A percentile compares a stretch with the other conserved stretches of the same genome.
phyloP scores from a whole-genome alignment of 495 filamentous ascomycete species.

The Astrothelium macrocarpum region DNA sequence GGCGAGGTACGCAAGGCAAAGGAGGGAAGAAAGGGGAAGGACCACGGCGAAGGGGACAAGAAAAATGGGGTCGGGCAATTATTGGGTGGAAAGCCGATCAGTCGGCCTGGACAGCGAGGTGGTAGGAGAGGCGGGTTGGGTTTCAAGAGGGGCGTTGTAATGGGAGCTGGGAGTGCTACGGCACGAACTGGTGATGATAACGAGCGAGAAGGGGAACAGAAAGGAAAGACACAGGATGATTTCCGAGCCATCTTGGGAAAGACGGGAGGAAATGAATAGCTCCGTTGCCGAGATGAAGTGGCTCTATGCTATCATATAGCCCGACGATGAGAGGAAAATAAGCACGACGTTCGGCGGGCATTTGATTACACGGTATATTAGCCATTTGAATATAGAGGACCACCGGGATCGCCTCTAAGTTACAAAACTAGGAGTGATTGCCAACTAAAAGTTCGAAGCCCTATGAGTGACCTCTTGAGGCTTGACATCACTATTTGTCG shows the following conservation, averaged over 20 bases:
- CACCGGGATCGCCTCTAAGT: too few relatives aligned
- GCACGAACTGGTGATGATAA: slow-evolving; percentile 7
- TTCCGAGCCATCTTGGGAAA: slow-evolving; percentile 67
- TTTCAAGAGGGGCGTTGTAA: slow-evolving; percentile 21
- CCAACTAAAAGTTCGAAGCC: too few relatives aligned
- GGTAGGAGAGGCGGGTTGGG: slow-evolving; percentile 32
- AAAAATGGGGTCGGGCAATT: slow-evolving; percentile 8
- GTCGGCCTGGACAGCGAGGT: slow-evolving; percentile 45
- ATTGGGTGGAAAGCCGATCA: slow-evolving; percentile 4
- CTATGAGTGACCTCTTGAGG: too few relatives aligned
- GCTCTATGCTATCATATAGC: too few relatives aligned
- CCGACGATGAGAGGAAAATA: too few relatives aligned
- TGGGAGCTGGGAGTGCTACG: slow-evolving; percentile 6
- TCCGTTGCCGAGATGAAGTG: too few relatives aligned
- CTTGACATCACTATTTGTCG: too few relatives aligned
- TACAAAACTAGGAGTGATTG: too few relatives aligned
- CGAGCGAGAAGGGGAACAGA: slow-evolving; percentile 25
- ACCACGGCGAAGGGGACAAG: slow-evolving; percentile 18
- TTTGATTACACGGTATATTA: too few relatives aligned
- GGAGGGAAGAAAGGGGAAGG: slow-evolving; percentile 41
- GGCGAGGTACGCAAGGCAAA: slow-evolving; percentile 41
- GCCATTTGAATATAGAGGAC: too few relatives aligned
- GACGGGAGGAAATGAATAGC: slow-evolving; percentile 3
- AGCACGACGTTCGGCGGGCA: too few relatives aligned
- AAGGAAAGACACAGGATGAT: slow-evolving; percentile 71